Conservation (phyloP, 805 yeast species). For the Ascoidea rubescens region DNA sequence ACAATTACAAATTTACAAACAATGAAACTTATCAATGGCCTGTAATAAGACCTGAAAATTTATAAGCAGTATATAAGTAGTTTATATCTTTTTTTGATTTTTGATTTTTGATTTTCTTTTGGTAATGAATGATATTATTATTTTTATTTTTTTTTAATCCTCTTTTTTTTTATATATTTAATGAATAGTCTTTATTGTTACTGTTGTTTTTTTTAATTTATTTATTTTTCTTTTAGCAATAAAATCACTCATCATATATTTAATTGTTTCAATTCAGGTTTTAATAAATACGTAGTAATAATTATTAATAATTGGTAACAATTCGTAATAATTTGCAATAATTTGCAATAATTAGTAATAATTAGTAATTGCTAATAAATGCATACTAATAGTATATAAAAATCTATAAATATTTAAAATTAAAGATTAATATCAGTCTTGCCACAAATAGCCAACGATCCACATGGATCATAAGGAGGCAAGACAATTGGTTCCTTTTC, state of each 20-base stretch:
- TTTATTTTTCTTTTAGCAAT: too few species aligned
- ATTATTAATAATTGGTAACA: too few species aligned
- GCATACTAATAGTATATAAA: too few species aligned
- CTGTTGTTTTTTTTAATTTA: not conserved
- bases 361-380: not conserved
- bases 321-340: too few species aligned
- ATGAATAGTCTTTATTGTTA: not conserved
- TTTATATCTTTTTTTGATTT: not conserved
- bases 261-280: not conserved
- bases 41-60: constrained; percentile 34
- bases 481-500: constrained; percentile 38
- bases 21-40: constrained; percentile 84
- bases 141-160: not conserved
- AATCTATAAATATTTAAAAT: too few species aligned
- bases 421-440: not conserved
- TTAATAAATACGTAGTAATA: too few species aligned
- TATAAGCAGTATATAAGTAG: too few species aligned
- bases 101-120: not conserved
- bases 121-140: too few species aligned
- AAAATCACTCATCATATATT: not conserved
- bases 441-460: constrained; percentile 39
- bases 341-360: too few species aligned
- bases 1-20: constrained; percentile 60
- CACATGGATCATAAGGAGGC: constrained; percentile 74
- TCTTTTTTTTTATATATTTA: not conserved